Evolutionary conservation across 106 monocot genomes (phyloP), one percentile per base, ranked within the genome.

Genomic region (Chionographis japonica): DNA sequence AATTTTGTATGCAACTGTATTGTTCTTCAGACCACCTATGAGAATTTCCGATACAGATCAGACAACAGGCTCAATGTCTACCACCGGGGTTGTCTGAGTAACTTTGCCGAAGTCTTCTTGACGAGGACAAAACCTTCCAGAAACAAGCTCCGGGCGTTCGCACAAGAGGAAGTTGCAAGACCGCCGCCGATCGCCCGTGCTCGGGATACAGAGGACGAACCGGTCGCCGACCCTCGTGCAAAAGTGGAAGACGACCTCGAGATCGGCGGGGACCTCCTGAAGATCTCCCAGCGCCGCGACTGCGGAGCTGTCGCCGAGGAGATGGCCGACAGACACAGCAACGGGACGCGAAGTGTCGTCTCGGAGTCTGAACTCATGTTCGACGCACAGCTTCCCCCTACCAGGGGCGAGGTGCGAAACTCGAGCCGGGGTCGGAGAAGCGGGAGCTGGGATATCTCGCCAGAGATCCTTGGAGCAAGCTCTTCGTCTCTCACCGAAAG

Each of bases 241-340:
- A 79, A 79, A 68, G 79, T 79, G 10, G 79, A 79, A 68, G 79
- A 79, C 51, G 79, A 79, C 63, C 73, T 79, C n/a, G 79, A 79
- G 41, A 54, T 79, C 6, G 79, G 79, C 13, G 73, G 73, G n/a
- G 73, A 79, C 41, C 54, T 79, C 2, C 60, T 73, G 27, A 73
- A 79, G 38, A 61, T 79, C 43, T 79, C 79, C 11, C 67, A 68
- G 43, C 67, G 79, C 50, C 79, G 72, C 50, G 61, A 55, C 6
- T 73, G 39, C n/a, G 79, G 68, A 37, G 67, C 62, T 16, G 50
- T 73, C 13, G 79, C 63, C 46, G 79, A 68, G 50, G 79, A 72
- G 20, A 73, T 68, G 46, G 73, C 56, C 37, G 58, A 41, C 13
- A 62, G 37, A 38, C 14, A 43, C 14, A 55, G 62, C 68, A 79